Percentiles rank a stretch among this genome's conserved stretches.
phyloP scores from a whole-genome alignment of 371 early-diverging fungal species.

The Syncephalastrum contaminatum region DNA sequence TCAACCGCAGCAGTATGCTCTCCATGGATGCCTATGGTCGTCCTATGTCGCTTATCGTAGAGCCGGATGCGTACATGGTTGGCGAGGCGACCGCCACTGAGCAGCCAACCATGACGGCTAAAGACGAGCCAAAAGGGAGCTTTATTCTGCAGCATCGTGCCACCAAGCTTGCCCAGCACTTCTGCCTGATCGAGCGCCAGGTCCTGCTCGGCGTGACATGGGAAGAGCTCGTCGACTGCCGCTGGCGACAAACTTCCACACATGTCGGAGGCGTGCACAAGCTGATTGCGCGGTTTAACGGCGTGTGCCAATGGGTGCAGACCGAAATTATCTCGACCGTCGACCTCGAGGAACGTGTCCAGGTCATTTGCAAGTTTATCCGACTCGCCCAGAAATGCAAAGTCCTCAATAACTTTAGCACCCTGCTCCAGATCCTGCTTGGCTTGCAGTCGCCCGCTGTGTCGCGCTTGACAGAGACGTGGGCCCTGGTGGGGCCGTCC shows the following conservation, averaged over 20 bases:
- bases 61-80: conserved; percentile 6
- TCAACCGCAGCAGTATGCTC: too few species aligned
- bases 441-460: conserved; percentile 65
- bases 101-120: not conserved
- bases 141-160: conserved; percentile 56
- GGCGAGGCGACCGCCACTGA: not conserved
- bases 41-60: conserved; percentile 16
- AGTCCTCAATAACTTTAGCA: conserved; percentile 64
- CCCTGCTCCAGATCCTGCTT: conserved; percentile 60
- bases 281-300: conserved; percentile 66
- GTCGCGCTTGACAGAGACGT: conserved; percentile 58
- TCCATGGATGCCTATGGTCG: not conserved
- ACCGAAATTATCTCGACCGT: conserved; percentile 61
- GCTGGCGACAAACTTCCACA: conserved; percentile 34
- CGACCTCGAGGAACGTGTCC: conserved; percentile 54
- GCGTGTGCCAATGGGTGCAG: conserved; percentile 71
- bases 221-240: conserved; percentile 65
- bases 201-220: conserved; percentile 56
- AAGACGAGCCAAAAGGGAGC: conserved; percentile 18
- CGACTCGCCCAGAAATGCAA: conserved; percentile 72
- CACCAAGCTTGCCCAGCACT: conserved; percentile 56
- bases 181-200: conserved; percentile 64
- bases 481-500: conserved; percentile 53
- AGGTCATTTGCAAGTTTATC: conserved; percentile 70
- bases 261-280: conserved; percentile 46